Evolutionary conservation across 345 rosid genomes (phyloP), one percentile per base, ranked within the genome.

Genomic region (Eucalyptus sp.): DNA sequence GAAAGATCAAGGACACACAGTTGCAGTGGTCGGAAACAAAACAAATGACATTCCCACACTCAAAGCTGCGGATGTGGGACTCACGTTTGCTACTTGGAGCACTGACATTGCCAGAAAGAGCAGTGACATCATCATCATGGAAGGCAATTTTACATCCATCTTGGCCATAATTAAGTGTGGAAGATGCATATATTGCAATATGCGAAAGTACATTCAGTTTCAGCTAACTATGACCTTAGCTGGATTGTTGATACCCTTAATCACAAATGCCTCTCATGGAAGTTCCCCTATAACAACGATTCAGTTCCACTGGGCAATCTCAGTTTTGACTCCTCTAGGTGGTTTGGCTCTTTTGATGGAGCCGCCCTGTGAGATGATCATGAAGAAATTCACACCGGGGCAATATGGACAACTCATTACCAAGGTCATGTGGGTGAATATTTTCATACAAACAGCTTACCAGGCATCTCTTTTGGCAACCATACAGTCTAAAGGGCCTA

Each of bases 341-440:
- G 90, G 91, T 79, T 29, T 90, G 50, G 90, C 91, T 50, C 86
- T 90, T 12, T 87, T 91, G 37, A 90, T 89, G 4, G 91, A 91
- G 43, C 80, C 50, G 51, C 89, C 81, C 1, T 1, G 81, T 68
- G 81, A 68, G 43, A 68, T 68, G 81, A 25, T 68, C 24, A 33
- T 17, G 93, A 60, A 87, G 46, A 90, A 89, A 51, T 81, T 46
- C 3, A 87, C 91, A 2, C 88, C 50, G 1, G 93, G 90, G 4
- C 46, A 87, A 44, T 58, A 90, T 9, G 87, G 51, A 50, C 90
- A 88, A 80, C 87, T 91, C 7, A 91, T 91, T 85, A 89, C 91
- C 90, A 90, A 89, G 86, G 89, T 88, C 71, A 90, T 91, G 90
- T 91, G 91, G 93, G 86, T 89, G 76, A 90, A 90, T 88, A n/a